Conservation (phyloP, 176 grass and related monocot species). For the Chrysopogon serrulatus region DNA sequence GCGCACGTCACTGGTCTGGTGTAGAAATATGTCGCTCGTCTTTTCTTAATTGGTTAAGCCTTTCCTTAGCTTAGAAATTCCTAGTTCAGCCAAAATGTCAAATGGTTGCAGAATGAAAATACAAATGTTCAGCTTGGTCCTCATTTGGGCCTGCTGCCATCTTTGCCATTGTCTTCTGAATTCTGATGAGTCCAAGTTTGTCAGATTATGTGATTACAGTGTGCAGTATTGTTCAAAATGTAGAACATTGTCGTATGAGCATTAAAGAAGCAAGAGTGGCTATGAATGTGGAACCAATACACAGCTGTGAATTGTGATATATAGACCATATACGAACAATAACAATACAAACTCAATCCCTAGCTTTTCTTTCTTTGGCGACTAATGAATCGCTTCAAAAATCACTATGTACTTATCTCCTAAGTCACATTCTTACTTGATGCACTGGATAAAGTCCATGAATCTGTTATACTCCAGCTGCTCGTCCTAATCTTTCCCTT, state of each 20-base stretch:
- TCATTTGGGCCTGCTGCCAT: not conserved
- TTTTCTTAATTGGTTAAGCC: constrained; percentile 8
- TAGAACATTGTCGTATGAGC: not conserved
- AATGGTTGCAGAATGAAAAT: not conserved
- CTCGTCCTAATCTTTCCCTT: constrained; percentile 50
- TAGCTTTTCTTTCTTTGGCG: constrained; percentile 40
- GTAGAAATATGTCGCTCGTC: not conserved
- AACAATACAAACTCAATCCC: constrained; percentile 12
- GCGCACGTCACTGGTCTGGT: no score
- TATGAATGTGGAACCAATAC: not conserved
- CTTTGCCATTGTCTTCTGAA: not conserved
- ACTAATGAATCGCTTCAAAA: constrained; percentile 33
- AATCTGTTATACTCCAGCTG: constrained; percentile 39
- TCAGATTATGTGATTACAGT: not conserved
- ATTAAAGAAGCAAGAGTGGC: not conserved
- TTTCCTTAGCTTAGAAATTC: constrained; percentile 8
- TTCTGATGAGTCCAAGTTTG: not conserved
- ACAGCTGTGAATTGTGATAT: not conserved
- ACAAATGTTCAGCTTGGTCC: not conserved
- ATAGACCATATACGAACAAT: constrained; percentile 5
- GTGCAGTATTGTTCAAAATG: not conserved
- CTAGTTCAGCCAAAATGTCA: not conserved
- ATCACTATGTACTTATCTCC: constrained; percentile 44
- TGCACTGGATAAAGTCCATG: constrained; percentile 13
- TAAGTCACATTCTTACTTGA: constrained; percentile 32